These are phyloP conservation scores for Fraxinus sp. DNA, from an alignment of 305 asterid species.

Conservation along the genomic window DNA sequence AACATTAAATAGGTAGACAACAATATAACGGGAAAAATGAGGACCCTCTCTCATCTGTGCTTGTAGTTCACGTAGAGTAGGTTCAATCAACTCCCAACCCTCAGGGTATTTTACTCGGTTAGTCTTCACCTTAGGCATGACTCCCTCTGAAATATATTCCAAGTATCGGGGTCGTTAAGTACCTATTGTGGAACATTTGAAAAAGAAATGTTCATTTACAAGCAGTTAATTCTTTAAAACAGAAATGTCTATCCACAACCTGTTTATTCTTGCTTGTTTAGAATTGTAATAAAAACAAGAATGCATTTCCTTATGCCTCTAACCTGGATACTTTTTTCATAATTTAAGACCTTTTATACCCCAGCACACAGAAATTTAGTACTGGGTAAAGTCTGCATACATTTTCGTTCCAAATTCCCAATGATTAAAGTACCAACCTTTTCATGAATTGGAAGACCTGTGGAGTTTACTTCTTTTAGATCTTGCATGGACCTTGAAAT, in stretches of 20 bases:
- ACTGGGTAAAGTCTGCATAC: background rate
- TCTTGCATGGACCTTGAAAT: background rate
- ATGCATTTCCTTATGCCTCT: background rate
- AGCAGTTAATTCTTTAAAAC: background rate
- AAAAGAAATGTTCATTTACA: background rate
- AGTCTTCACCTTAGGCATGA: slow-evolving; percentile 69
- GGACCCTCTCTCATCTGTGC: slow-evolving; percentile 80
- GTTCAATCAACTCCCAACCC: slow-evolving; percentile 80
- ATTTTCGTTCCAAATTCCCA: background rate
- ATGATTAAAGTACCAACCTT: background rate
- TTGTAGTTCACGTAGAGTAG: slow-evolving; percentile 68
- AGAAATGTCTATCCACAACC: background rate
- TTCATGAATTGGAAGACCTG: background rate
- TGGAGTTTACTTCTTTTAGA: background rate
- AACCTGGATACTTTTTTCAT: background rate
- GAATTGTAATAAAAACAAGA: background rate
- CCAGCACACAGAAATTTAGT: background rate
- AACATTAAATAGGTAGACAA: background rate
- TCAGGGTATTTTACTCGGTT: slow-evolving; percentile 64
- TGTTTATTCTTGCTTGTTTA: background rate
- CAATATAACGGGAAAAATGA: background rate
- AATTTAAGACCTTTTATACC: background rate
- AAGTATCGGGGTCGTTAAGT: background rate
- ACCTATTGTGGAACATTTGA: background rate
- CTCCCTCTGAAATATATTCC: slow-evolving; percentile 18